These are phyloP conservation scores for Cryptococcus deneoformans DNA, from an alignment of 1,284 basidiomycete species.

Conservation along the genomic window DNA sequence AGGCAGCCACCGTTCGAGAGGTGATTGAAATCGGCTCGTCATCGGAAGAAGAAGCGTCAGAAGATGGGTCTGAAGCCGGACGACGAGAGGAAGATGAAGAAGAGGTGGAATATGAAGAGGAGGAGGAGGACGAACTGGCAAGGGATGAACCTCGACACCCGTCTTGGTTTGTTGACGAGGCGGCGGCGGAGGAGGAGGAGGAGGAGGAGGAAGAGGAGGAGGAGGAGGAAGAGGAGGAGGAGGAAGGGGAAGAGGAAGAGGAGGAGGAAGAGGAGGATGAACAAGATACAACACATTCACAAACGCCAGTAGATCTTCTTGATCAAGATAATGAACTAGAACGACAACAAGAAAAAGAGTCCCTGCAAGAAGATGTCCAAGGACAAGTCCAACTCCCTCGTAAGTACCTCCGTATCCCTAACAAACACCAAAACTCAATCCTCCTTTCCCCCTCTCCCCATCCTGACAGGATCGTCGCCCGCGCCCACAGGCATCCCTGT, in stretches of 20 bases:
- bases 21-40: constrained; percentile 14
- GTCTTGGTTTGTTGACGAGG: neutral
- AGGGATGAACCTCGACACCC: neutral
- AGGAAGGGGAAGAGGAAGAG: neutral
- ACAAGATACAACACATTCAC: neutral
- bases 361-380: neutral
- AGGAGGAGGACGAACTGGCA: constrained; percentile 5
- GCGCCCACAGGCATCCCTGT: neutral
- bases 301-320: too few species aligned
- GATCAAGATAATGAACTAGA: too few species aligned
- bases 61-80: neutral
- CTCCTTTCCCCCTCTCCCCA: neutral
- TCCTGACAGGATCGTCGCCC: neutral
- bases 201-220: neutral
- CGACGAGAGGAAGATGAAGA: constrained; percentile 6
- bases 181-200: neutral
- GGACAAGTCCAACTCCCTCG: neutral
- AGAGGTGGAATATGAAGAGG: constrained; percentile 2
- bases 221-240: neutral
- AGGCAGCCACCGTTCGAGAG: constrained; percentile 1
- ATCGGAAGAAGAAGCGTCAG: constrained; percentile 9
- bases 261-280: neutral
- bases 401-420: neutral
- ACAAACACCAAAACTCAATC: too few species aligned
- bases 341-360: neutral